These are phyloP conservation scores for Pythium biforme DNA, from an alignment of 352 stramenopile species.

Conservation along the genomic window DNA sequence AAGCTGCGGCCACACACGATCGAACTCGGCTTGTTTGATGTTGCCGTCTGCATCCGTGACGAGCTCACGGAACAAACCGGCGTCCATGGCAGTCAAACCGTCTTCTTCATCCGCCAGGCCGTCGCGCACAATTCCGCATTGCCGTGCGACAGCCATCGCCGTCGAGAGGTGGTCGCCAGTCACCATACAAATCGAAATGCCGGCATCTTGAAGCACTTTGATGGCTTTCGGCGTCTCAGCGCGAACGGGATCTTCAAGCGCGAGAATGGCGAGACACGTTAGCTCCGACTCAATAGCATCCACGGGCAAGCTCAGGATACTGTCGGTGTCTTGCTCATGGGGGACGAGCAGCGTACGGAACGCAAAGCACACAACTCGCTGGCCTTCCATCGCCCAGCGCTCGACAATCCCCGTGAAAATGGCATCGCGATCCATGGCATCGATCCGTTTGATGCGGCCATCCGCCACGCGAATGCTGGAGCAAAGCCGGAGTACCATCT, in stretches of 20 bases:
- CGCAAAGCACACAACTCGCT: not conserved
- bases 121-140: constrained; percentile 70
- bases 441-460: not conserved
- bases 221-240: constrained; percentile 41
- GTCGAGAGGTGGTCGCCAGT: constrained; percentile 91
- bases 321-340: not conserved
- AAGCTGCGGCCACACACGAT: constrained; percentile 77
- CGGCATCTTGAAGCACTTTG: constrained; percentile 82
- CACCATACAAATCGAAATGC: constrained; percentile 90
- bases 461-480: not conserved
- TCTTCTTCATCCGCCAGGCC: not conserved
- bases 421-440: not conserved
- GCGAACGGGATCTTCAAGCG: not conserved
- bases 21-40: constrained; percentile 63
- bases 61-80: constrained; percentile 42
- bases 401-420: not conserved
- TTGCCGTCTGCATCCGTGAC: constrained; percentile 46
- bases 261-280: not conserved
- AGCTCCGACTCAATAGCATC: not conserved
- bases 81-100: constrained; percentile 31
- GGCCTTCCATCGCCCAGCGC: not conserved
- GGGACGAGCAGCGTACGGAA: not conserved
- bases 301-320: not conserved
- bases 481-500: not conserved
- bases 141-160: constrained; percentile 82